These are phyloP conservation scores for Prunus campanulata DNA, from an alignment of 306 rosid species.

Conservation along the genomic window DNA sequence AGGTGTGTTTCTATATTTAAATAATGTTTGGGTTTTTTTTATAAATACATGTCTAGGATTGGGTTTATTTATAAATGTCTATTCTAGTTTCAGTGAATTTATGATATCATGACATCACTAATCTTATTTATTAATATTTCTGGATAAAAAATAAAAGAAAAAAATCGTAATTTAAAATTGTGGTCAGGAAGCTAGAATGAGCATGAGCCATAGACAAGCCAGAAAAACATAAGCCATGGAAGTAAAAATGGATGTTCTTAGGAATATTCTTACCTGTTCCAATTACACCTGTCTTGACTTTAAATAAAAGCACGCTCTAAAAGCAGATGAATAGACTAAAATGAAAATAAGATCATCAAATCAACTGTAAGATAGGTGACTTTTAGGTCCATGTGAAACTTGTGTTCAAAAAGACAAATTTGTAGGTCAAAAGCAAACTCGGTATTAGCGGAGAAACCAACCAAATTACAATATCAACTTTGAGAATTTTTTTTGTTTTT, in stretches of 20 bases:
- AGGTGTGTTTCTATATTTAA: no score
- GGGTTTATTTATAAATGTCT: no score
- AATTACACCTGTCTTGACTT: neutral
- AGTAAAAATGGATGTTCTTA: neutral
- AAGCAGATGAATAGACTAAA: neutral
- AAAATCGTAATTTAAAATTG: neutral
- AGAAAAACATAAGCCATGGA: neutral
- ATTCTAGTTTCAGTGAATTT: no score
- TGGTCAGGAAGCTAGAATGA: neutral
- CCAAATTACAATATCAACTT: neutral
- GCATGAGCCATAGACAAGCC: neutral
- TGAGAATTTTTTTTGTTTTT: no score
- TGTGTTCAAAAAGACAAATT: neutral
- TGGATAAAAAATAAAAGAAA: neutral
- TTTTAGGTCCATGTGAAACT: neutral
- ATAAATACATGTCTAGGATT: no score
- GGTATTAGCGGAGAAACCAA: neutral
- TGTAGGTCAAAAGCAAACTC: neutral
- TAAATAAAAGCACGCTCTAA: neutral
- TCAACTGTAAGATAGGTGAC: neutral
- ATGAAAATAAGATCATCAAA: neutral
- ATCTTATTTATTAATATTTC: neutral
- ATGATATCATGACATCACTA: neutral
- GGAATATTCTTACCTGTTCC: neutral
- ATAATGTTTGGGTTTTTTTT: no score